Percentiles rank a stretch among this genome's conserved stretches.
Evolutionary conservation across 305 asterid genomes (phyloP).

Genomic region (Salvia sclarea): DNA sequence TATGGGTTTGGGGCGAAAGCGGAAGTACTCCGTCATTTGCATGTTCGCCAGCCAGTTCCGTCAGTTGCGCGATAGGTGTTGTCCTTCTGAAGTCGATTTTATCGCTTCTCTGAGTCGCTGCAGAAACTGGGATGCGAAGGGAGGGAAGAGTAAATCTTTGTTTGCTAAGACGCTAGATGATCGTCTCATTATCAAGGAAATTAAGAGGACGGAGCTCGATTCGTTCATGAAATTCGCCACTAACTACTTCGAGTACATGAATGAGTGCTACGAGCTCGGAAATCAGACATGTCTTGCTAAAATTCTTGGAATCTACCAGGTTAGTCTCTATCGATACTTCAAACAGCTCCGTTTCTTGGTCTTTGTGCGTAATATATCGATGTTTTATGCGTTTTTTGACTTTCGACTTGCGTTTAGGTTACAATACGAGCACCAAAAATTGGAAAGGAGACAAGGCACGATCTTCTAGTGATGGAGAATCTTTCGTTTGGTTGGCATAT

Average conservation of each 20-base stretch:
- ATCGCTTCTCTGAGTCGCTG: constrained; percentile 94
- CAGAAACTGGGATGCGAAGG: constrained; percentile 89
- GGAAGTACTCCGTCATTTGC: constrained; percentile 78
- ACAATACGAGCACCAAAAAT: constrained; percentile 52
- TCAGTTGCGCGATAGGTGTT: constrained; percentile 66
- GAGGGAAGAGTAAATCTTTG: constrained; percentile 94
- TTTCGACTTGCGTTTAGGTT: constrained; percentile 48
- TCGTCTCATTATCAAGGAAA: constrained; percentile 84
- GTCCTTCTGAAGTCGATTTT: constrained; percentile 75
- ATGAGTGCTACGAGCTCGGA: constrained; percentile 68
- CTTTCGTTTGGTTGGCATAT: constrained; percentile 76
- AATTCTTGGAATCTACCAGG: constrained; percentile 97
- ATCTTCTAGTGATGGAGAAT: constrained; percentile 96
- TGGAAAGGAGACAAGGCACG: constrained; percentile 80
- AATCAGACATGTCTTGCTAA: constrained; percentile 98
- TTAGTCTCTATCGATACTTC: constrained; percentile 33
- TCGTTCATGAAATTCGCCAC: constrained; percentile 83
- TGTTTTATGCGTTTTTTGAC: not conserved
- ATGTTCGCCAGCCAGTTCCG: constrained; percentile 65
- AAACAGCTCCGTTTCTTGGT: not conserved
- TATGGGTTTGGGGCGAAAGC: constrained; percentile 74
- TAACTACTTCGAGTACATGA: constrained; percentile 79
- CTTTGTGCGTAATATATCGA: not conserved
- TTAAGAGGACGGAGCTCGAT: constrained; percentile 77
- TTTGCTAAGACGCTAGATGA: constrained; percentile 95